Evolutionary conservation across 148 eudicot genomes (phyloP).

Genomic region (Pharnaceum exiguum): DNA sequence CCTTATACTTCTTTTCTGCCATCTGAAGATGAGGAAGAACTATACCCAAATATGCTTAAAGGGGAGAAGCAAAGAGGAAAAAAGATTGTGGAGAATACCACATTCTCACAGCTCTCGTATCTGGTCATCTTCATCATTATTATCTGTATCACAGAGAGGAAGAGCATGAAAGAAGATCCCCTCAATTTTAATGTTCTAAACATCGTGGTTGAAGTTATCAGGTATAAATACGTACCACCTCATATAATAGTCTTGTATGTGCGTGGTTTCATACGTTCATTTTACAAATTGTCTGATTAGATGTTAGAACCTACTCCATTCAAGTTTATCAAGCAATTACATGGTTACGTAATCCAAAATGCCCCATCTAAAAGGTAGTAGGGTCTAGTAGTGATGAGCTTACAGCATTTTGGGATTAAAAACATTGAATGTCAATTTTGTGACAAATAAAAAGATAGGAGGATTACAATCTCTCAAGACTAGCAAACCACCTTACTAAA

Average conservation of each 20-base stretch:
- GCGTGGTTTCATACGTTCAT: background rate
- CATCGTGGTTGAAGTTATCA: constrained; percentile 60
- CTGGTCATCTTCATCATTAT: constrained; percentile 43
- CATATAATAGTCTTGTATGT: background rate
- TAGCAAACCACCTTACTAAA: no score
- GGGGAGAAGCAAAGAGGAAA: constrained; percentile 5
- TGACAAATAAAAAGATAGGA: no score
- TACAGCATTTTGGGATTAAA: no score
- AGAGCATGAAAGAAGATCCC: constrained; percentile 55
- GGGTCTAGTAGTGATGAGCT: no score
- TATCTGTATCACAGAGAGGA: constrained; percentile 62
- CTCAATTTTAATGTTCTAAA: constrained; percentile 66
- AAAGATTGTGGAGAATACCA: constrained; percentile 12
- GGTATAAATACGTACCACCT: constrained; percentile 31
- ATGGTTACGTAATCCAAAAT: no score
- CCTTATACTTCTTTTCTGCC: constrained; percentile 38
- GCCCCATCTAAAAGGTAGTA: no score
- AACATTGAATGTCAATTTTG: no score
- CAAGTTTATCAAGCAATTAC: no score
- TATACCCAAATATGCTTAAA: background rate
- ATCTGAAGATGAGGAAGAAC: constrained; percentile 10
- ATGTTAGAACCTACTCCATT: no score
- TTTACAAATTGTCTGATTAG: background rate
- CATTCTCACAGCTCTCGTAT: constrained; percentile 45
- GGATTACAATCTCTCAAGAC: no score